Evolutionary conservation across 805 yeast genomes (phyloP).

Genomic region (Yarrowia sp.): DNA sequence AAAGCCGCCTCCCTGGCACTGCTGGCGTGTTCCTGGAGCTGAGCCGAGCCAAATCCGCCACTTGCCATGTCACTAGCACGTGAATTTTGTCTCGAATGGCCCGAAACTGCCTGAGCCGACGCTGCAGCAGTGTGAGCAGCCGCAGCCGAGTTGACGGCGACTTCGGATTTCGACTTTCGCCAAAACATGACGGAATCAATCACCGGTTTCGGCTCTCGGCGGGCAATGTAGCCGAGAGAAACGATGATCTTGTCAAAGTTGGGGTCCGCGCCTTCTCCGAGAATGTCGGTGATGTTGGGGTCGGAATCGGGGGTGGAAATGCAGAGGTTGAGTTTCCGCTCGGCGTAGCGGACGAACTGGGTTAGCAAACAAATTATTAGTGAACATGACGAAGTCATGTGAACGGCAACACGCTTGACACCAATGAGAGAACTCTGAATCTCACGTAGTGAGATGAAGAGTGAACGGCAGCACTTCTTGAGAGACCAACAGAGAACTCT

Average conservation of each 20-base stretch:
- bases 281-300: constrained; percentile 76
- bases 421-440: too few relatives aligned
- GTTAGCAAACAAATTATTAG: background rate
- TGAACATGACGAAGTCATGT: background rate
- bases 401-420: too few relatives aligned
- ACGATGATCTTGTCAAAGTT: constrained; percentile 84
- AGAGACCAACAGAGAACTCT: too few relatives aligned
- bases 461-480: too few relatives aligned
- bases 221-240: constrained; percentile 88
- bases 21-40: constrained; percentile 28
- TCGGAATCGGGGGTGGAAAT: constrained; percentile 70
- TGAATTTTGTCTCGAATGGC: constrained; percentile 26
- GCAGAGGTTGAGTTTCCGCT: constrained; percentile 79
- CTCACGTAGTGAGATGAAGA: too few relatives aligned
- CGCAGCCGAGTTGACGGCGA: constrained; percentile 69
- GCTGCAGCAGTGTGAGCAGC: constrained; percentile 57
- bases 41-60: constrained; percentile 34
- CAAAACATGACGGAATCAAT: constrained; percentile 98
- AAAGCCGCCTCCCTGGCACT: constrained; percentile 61
- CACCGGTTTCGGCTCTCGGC: constrained; percentile 90
- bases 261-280: constrained; percentile 87
- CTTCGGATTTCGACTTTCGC: constrained; percentile 92
- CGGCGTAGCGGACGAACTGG: constrained; percentile 87
- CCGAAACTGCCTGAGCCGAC: constrained; percentile 44
- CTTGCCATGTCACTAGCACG: constrained; percentile 20